These are phyloP conservation scores for Panellus pusillus DNA, from an alignment of 768 basidiomycete genomes.

Conservation along the genomic window DNA sequence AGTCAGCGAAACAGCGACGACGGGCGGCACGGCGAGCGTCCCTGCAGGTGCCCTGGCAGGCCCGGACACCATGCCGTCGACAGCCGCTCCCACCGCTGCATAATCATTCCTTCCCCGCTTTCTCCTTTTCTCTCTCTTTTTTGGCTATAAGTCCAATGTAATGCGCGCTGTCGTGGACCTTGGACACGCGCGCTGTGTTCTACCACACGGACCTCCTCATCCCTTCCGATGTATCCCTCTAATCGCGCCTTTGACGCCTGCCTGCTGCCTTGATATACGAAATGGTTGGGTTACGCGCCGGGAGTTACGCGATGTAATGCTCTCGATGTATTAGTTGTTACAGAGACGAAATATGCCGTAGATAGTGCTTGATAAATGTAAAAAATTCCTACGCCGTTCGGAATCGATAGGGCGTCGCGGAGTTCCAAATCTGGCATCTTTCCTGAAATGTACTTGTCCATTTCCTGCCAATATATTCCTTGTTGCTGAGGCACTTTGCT, in stretches of 20 bases:
- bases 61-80: conserved; percentile 41
- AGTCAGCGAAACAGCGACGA: conserved; percentile 54
- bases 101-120: conserved; percentile 8
- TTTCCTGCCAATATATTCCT: no score
- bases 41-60: conserved; percentile 72
- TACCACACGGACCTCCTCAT: conserved; percentile 2
- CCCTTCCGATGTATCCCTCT: conserved; percentile 10
- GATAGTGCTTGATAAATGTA: no score
- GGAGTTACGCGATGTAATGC: no score
- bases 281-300: no score
- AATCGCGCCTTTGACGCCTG: neutral
- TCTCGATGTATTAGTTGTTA: conserved; percentile 14
- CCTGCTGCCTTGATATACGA: no score
- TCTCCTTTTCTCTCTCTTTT: neutral
- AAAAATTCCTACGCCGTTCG: no score
- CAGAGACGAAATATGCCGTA: neutral
- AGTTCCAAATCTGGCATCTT: no score
- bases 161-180: conserved; percentile 1
- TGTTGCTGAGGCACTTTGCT: no score
- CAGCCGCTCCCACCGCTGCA: conserved; percentile 21
- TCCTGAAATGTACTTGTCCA: no score
- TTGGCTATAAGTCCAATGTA: conserved; percentile 14
- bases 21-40: conserved; percentile 42
- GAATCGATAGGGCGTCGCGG: no score
- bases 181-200: neutral